These are phyloP conservation scores for Ceratobasidium sp. DNA, from an alignment of 1,284 basidiomycete genomes.

Conservation along the genomic window DNA sequence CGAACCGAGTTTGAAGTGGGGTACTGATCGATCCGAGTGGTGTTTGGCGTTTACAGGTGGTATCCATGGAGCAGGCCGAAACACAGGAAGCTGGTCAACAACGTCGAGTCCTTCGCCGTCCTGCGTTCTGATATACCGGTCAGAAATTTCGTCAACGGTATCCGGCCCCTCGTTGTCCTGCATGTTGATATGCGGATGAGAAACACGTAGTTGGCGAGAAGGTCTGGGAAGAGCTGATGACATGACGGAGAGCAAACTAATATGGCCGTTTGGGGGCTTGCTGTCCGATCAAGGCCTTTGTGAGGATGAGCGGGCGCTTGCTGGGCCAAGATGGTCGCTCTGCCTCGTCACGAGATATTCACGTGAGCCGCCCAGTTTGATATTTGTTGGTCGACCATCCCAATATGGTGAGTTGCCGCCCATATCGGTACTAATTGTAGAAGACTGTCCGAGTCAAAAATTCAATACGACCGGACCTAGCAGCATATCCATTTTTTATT, in stretches of 20 bases:
- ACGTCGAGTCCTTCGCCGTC: too few species aligned
- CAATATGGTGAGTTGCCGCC: neutral
- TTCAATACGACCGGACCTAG: too few species aligned
- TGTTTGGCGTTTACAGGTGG: neutral
- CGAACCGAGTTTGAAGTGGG: conserved; percentile 2
- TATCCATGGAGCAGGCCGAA: neutral
- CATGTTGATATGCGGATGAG: conserved; percentile 29
- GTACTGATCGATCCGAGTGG: neutral
- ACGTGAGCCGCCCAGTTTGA: conserved; percentile 1
- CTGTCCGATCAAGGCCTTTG: neutral
- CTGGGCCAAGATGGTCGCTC: conserved; percentile 3
- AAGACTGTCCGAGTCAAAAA: too few species aligned
- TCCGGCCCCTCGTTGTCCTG: conserved; percentile 9
- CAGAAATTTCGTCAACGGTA: neutral
- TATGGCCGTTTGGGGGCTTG: neutral
- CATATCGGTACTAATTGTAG: neutral
- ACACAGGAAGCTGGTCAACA: conserved; percentile 10
- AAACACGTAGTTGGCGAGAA: conserved; percentile 11
- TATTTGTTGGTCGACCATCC: neutral
- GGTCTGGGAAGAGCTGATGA: neutral
- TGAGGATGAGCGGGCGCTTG: neutral
- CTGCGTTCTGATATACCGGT: conserved; percentile 15
- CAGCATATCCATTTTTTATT: too few species aligned
- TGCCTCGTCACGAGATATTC: too few species aligned
- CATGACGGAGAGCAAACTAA: neutral